Evolutionary conservation across 257 asterid genomes (phyloP).

Genomic region (Catharanthus roseus): DNA sequence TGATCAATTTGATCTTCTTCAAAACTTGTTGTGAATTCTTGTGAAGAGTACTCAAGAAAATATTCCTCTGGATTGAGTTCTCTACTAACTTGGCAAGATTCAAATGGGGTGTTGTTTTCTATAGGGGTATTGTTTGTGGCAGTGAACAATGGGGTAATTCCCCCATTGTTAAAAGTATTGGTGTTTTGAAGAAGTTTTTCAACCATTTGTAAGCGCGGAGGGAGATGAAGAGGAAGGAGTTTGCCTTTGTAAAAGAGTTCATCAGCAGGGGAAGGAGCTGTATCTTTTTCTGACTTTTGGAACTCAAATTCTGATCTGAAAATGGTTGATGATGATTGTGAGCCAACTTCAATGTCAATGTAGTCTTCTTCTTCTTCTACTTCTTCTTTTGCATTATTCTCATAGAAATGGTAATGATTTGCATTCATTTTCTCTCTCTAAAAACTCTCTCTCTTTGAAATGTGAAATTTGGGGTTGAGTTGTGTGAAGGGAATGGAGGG

Average conservation of each 20-base stretch:
- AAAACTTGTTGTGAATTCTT: conserved; percentile 5
- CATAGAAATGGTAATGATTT: conserved; percentile 27
- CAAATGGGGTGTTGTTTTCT: conserved; percentile 49
- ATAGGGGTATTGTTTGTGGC: conserved; percentile 29
- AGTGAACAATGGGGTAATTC: conserved; percentile 53
- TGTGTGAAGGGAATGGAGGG: conserved; percentile 13
- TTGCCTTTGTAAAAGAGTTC: conserved; percentile 87
- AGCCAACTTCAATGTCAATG: conserved; percentile 65
- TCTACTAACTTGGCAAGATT: conserved; percentile 72
- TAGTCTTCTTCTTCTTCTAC: conserved; percentile 63
- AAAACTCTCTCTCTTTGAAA: not conserved
- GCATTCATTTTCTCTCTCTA: conserved; percentile 33
- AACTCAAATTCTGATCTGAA: conserved; percentile 66
- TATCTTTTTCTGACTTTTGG: conserved; percentile 55
- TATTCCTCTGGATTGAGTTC: conserved; percentile 52
- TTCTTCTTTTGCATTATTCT: conserved; percentile 42
- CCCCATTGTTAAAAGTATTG: conserved; percentile 28
- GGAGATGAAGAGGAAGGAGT: conserved; percentile 93
- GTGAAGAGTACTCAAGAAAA: conserved; percentile 29
- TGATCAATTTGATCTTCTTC: not conserved
- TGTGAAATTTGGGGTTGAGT: conserved; percentile 13
- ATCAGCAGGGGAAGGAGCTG: conserved; percentile 74
- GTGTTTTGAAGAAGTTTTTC: conserved; percentile 50
- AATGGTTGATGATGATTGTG: conserved; percentile 31
- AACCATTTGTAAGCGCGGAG: conserved; percentile 73